Evolutionary conservation across 140 eudicot species (phyloP).

Genomic region (Eryngium alpinum): DNA sequence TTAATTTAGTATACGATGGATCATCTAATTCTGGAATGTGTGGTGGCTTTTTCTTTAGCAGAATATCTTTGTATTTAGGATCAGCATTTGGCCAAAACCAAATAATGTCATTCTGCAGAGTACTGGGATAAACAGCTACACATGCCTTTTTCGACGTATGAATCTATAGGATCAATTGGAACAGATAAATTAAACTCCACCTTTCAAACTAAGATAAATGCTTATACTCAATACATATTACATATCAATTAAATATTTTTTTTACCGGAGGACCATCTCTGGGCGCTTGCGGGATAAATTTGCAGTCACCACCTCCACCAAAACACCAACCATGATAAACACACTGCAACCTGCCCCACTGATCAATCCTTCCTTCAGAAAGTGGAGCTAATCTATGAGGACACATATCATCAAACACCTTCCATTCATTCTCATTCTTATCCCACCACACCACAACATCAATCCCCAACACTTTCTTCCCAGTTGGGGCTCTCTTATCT

Average conservation of each 20-base stretch:
- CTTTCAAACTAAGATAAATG: no score
- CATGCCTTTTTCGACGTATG: constrained; percentile 68
- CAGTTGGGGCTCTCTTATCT: constrained; percentile 70
- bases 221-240: no score
- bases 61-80: constrained; percentile 52
- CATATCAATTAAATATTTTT: background rate
- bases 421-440: constrained; percentile 53
- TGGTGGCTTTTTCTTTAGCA: constrained; percentile 56
- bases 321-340: constrained; percentile 97
- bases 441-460: constrained; percentile 91
- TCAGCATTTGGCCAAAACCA: constrained; percentile 87
- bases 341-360: constrained; percentile 85
- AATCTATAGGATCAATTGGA: constrained; percentile 34
- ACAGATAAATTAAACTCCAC: background rate
- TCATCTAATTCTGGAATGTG: constrained; percentile 73
- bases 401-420: constrained; percentile 77
- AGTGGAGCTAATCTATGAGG: constrained; percentile 83
- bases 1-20: constrained; percentile 47
- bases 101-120: constrained; percentile 67
- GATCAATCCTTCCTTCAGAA: constrained; percentile 90
- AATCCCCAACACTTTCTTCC: constrained; percentile 69
- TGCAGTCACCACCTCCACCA: constrained; percentile 66
- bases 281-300: constrained; percentile 81
- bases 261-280: constrained; percentile 72
- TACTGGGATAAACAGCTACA: constrained; percentile 73